Evolutionary conservation across 2,329 filamentous ascomycete genomes (phyloP).

Genomic region (Cordyceps militaris): DNA sequence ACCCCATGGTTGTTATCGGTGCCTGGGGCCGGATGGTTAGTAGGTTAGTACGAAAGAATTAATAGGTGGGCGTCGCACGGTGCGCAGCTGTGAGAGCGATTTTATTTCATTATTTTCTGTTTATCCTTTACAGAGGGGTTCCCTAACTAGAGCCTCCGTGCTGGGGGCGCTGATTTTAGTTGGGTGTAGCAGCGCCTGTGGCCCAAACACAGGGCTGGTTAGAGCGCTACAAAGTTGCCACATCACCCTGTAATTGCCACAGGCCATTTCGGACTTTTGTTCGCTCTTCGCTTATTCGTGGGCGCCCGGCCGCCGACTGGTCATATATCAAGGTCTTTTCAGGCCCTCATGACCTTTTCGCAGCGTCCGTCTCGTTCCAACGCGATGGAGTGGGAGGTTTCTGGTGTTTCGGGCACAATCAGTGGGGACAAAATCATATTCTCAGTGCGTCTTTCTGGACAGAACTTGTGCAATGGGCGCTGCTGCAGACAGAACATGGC

Average conservation of each 20-base stretch:
- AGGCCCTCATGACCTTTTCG: constrained; percentile 4
- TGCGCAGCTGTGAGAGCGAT: constrained; percentile 2
- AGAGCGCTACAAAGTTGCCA: no score
- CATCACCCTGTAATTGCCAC: not conserved
- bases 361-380: constrained; percentile 7
- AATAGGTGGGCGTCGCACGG: constrained; percentile 7
- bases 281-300: not conserved
- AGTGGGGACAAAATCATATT: not conserved
- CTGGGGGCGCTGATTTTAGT: not conserved
- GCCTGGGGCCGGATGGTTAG: not conserved
- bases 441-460: no score
- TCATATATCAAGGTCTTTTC: not conserved
- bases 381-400: not conserved
- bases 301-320: not conserved
- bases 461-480: not conserved
- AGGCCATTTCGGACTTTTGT: not conserved
- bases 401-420: not conserved
- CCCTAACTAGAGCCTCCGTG: not conserved
- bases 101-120: not conserved
- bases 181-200: not conserved
- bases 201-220: not conserved
- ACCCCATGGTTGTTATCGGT: constrained; percentile 3
- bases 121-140: constrained; percentile 4
- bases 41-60: no score
- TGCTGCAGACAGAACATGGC: no score